Percentiles rank a stretch among this genome's conserved stretches.
Evolutionary conservation across 257 asterid genomes (phyloP).

Genomic region (Fraxinus cuspidata): DNA sequence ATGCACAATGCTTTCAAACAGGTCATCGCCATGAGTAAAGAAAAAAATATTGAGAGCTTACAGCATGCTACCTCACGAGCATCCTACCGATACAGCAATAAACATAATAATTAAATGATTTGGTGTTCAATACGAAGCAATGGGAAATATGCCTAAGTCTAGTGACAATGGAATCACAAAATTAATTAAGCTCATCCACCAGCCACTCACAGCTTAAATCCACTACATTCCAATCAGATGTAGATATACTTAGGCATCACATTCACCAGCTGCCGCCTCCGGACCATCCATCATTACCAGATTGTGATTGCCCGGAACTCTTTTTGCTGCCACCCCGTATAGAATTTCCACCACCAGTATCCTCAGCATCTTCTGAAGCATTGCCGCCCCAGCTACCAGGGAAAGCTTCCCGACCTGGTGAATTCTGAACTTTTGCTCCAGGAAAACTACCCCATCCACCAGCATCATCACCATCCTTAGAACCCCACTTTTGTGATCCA

Average conservation of each 20-base stretch:
- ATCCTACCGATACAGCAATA: not conserved
- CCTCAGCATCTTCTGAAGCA: conserved; percentile 19
- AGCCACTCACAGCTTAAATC: not conserved
- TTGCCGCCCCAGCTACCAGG: conserved; percentile 51
- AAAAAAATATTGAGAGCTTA: not conserved
- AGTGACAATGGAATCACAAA: not conserved
- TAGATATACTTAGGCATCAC: not conserved
- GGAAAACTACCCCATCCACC: conserved; percentile 54
- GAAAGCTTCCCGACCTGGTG: conserved; percentile 51
- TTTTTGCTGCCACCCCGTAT: conserved; percentile 61
- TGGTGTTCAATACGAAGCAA: conserved; percentile 2
- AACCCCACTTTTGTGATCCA: conserved; percentile 62
- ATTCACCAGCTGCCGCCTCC: not conserved
- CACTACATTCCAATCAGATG: not conserved
- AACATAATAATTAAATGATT: not conserved
- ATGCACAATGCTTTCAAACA: not conserved
- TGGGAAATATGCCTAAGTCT: not conserved
- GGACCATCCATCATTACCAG: conserved; percentile 36
- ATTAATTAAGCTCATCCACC: conserved; percentile 8
- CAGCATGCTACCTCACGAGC: not conserved
- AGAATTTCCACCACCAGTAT: conserved; percentile 38
- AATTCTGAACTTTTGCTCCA: conserved; percentile 57
- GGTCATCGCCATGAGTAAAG: not conserved
- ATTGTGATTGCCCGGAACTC: conserved; percentile 27
- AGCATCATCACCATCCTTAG: conserved; percentile 52